Evolutionary conservation across 2,329 filamentous ascomycete genomes (phyloP).

Genomic region (Periconia digitata): DNA sequence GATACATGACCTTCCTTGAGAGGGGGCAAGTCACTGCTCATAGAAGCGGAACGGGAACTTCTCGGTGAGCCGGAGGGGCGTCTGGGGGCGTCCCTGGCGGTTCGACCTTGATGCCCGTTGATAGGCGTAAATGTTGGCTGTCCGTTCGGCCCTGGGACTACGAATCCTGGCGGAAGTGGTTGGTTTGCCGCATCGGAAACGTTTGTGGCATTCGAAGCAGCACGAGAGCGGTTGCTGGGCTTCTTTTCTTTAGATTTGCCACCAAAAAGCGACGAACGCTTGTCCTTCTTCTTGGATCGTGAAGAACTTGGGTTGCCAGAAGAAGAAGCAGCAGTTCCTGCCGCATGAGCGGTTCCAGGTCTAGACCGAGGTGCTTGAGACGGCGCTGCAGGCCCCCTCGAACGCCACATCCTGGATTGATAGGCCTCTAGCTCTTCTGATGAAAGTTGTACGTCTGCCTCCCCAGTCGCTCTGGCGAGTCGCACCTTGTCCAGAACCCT

Average conservation of each 20-base stretch:
- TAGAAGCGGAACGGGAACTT: constrained; percentile 46
- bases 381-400: constrained; percentile 30
- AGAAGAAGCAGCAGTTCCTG: constrained; percentile 29
- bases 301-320: constrained; percentile 35
- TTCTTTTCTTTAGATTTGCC: constrained; percentile 30
- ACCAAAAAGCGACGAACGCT: constrained; percentile 29
- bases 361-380: constrained; percentile 20
- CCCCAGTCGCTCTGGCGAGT: constrained; percentile 73
- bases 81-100: constrained; percentile 39
- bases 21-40: constrained; percentile 27
- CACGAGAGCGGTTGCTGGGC: constrained; percentile 16
- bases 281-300: constrained; percentile 33
- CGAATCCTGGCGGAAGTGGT: constrained; percentile 46
- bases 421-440: constrained; percentile 79
- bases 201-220: constrained; percentile 18
- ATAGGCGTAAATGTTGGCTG: constrained; percentile 49
- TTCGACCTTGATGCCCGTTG: constrained; percentile 43
- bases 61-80: constrained; percentile 42
- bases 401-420: constrained; percentile 65
- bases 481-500: constrained; percentile 79
- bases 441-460: constrained; percentile 76
- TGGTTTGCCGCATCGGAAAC: constrained; percentile 15
- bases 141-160: constrained; percentile 53
- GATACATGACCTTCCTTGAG: not conserved
- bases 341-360: constrained; percentile 23